Evolutionary conservation across 768 basidiomycete species (phyloP).

Genomic region (Russula brevipes): DNA sequence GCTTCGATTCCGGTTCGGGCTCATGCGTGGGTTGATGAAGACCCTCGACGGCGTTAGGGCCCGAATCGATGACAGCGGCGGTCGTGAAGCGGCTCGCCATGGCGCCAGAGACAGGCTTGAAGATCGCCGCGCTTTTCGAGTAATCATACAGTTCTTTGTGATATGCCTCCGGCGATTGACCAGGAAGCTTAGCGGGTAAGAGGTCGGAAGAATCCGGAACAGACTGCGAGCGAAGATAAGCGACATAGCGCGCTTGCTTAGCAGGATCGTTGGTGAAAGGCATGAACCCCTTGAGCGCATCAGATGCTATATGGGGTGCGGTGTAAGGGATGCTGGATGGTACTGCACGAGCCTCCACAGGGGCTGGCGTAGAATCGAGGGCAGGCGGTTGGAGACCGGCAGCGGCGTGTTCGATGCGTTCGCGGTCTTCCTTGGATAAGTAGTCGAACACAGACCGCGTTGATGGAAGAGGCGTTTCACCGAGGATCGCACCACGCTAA

Average conservation of each 20-base stretch:
- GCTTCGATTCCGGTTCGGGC: conserved; percentile 32
- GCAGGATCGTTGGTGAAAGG: conserved; percentile 72
- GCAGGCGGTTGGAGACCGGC: conserved; percentile 28
- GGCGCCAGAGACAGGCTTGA: conserved; percentile 86
- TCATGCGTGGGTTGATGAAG: conserved; percentile 43
- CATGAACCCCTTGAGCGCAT: conserved; percentile 84
- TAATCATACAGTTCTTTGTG: conserved; percentile 83
- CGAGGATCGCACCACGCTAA: conserved; percentile 77
- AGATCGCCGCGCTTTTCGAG: conserved; percentile 79
- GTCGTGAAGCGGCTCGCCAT: conserved; percentile 95
- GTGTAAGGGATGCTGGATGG: conserved; percentile 39
- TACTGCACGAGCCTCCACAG: conserved; percentile 27
- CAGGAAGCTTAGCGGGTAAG: conserved; percentile 49
- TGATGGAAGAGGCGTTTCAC: conserved; percentile 69
- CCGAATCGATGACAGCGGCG: conserved; percentile 64
- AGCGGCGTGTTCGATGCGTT: conserved; percentile 66
- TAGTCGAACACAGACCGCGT: conserved; percentile 90
- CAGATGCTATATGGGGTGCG: conserved; percentile 75
- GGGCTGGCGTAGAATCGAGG: conserved; percentile 30
- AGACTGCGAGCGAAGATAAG: conserved; percentile 75
- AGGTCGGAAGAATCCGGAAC: conserved; percentile 38
- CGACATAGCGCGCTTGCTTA: conserved; percentile 81
- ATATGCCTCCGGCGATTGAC: conserved; percentile 62
- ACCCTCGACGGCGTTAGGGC: conserved; percentile 59
- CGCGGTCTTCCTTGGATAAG: conserved; percentile 86